A percentile compares a stretch with the other conserved stretches of the same genome.
These are phyloP conservation scores for Jamesozyma piceae DNA, from an alignment of 805 yeast genomes.

Conservation along the genomic window DNA sequence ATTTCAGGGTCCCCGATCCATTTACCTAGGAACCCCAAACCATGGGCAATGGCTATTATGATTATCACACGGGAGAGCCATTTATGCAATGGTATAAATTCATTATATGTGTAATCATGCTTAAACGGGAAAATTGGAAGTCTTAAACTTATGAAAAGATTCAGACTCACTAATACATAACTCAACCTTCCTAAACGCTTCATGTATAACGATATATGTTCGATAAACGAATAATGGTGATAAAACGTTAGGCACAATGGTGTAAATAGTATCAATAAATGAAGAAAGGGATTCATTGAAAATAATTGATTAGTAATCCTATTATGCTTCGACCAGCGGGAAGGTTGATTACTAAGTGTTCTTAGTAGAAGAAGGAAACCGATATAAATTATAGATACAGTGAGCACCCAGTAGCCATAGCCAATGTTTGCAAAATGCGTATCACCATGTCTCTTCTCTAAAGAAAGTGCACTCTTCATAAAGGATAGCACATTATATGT, in stretches of 20 bases:
- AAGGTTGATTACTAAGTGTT: constrained; percentile 32
- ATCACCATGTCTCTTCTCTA: constrained; percentile 37
- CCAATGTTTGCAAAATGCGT: constrained; percentile 49
- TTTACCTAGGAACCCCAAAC: constrained; percentile 40
- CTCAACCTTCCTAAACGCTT: constrained; percentile 58
- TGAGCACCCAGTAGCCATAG: constrained; percentile 48
- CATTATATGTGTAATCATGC: constrained; percentile 38
- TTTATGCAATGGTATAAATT: constrained; percentile 50
- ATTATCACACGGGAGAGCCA: constrained; percentile 60
- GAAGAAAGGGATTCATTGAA: constrained; percentile 29
- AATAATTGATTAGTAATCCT: constrained; percentile 30
- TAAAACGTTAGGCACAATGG: constrained; percentile 31
- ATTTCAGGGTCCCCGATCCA: constrained; percentile 38
- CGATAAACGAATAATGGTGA: constrained; percentile 25
- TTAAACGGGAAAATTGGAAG: constrained; percentile 43
- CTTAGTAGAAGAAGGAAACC: constrained; percentile 29
- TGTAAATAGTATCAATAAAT: constrained; percentile 28
- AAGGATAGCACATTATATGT: too few species aligned
- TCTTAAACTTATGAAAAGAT: constrained; percentile 44
- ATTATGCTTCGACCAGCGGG: constrained; percentile 31
- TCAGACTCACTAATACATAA: constrained; percentile 49
- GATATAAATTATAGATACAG: constrained; percentile 35
- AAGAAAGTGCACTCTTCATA: too few species aligned
- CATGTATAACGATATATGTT: constrained; percentile 22
- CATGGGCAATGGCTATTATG: constrained; percentile 39